Conservation (phyloP, 2,329 filamentous ascomycete species). For the Cordyceps tenuipes region DNA sequence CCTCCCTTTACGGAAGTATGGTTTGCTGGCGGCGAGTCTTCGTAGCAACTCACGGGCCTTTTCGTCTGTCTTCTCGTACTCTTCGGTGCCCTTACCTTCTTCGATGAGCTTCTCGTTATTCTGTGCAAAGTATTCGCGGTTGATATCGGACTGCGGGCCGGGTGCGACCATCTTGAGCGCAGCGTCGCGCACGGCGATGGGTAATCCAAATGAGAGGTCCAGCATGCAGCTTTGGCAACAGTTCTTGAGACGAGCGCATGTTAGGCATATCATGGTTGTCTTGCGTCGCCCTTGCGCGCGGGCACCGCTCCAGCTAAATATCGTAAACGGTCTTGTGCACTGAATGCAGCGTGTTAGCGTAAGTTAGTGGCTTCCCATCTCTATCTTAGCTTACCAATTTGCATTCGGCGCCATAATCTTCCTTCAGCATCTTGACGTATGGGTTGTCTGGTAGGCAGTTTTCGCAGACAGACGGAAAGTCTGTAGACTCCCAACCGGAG, state of each 20-base stretch:
- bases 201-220: constrained; percentile 89
- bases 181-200: constrained; percentile 90
- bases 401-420: constrained; percentile 85
- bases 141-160: constrained; percentile 84
- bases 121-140: constrained; percentile 95
- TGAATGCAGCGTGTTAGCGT: constrained; percentile 18
- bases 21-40: constrained; percentile 81
- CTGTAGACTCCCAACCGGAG: constrained; percentile 90
- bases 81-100: constrained; percentile 78
- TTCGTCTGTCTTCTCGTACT: constrained; percentile 94
- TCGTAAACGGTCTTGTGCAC: constrained; percentile 90
- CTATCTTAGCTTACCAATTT: constrained; percentile 42
- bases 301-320: constrained; percentile 92
- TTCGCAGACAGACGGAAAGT: constrained; percentile 84
- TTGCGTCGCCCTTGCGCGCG: constrained; percentile 82
- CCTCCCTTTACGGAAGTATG: constrained; percentile 86
- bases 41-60: constrained; percentile 85
- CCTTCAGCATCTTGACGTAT: constrained; percentile 98
- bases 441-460: constrained; percentile 93
- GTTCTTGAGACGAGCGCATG: constrained; percentile 94
- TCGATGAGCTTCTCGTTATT: constrained; percentile 95
- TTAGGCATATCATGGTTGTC: constrained; percentile 90
- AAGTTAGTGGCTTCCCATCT: neutral
- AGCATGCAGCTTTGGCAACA: constrained; percentile 99
- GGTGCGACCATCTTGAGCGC: constrained; percentile 97